Percentiles rank a stretch among this genome's conserved stretches.
Evolutionary conservation across 805 yeast genomes (phyloP).

Genomic region (Cyberlindnera nakhonratchasimensis): DNA sequence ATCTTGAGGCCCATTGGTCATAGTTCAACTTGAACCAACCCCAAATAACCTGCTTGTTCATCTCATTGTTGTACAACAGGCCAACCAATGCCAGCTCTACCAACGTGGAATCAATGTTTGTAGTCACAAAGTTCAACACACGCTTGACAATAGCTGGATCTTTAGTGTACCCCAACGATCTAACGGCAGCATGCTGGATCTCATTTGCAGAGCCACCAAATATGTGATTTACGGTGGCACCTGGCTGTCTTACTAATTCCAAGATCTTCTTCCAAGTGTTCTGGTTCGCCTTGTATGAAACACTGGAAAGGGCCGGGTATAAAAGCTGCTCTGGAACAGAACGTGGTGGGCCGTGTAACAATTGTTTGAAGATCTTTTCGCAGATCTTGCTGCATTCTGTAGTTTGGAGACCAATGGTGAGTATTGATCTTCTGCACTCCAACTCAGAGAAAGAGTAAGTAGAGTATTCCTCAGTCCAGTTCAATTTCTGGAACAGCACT

Average conservation of each 20-base stretch:
- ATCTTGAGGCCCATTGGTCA: constrained; percentile 48
- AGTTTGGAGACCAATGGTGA: constrained; percentile 36
- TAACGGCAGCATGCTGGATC: constrained; percentile 53
- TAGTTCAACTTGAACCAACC: constrained; percentile 55
- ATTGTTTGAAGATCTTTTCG: constrained; percentile 42
- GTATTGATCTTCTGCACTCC: constrained; percentile 40
- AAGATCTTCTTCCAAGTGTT: constrained; percentile 59
- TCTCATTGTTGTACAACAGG: constrained; percentile 36
- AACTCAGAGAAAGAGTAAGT: constrained; percentile 37
- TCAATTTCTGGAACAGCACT: constrained; percentile 30
- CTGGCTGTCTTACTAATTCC: constrained; percentile 49
- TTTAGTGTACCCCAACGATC: constrained; percentile 49
- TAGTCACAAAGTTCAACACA: constrained; percentile 52
- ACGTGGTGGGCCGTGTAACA: constrained; percentile 50
- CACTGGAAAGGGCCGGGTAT: constrained; percentile 40
- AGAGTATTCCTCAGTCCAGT: constrained; percentile 42
- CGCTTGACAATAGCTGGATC: constrained; percentile 46
- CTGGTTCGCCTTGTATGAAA: constrained; percentile 36
- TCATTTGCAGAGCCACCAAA: constrained; percentile 30
- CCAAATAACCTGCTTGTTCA: constrained; percentile 40
- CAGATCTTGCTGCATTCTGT: constrained; percentile 31
- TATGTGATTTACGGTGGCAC: constrained; percentile 37
- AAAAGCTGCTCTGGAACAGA: constrained; percentile 52
- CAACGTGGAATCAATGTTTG: constrained; percentile 51
- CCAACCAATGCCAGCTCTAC: constrained; percentile 61